Conservation (phyloP, 257 asterid genomes). For the Forsythia viridissima region DNA sequence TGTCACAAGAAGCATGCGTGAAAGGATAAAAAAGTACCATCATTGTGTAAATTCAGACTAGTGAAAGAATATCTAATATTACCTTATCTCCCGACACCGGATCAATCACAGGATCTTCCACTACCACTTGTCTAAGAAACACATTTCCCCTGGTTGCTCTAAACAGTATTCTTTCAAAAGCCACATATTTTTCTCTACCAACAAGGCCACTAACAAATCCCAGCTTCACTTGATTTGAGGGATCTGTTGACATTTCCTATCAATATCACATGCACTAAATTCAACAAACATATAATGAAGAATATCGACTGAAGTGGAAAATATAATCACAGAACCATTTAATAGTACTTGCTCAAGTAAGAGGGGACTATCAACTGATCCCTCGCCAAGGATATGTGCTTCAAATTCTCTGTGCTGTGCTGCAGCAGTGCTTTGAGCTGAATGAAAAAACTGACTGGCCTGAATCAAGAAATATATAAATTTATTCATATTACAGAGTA, state of each 20-base stretch:
- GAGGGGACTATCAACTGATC: slow-evolving; percentile 63
- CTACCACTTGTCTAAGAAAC: slow-evolving; percentile 49
- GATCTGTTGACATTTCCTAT: slow-evolving; percentile 54
- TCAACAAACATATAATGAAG: neutral
- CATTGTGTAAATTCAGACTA: slow-evolving; percentile 1
- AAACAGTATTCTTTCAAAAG: slow-evolving; percentile 64
- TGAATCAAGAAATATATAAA: slow-evolving; percentile 28
- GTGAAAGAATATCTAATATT: slow-evolving; percentile 22
- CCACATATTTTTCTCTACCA: slow-evolving; percentile 52
- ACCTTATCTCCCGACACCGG: slow-evolving; percentile 62
- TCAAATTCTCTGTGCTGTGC: slow-evolving; percentile 51
- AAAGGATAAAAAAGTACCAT: neutral
- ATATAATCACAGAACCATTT: neutral
- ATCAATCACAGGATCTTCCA: slow-evolving; percentile 55
- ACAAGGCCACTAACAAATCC: slow-evolving; percentile 68
- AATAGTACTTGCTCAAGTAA: slow-evolving; percentile 59
- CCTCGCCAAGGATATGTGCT: slow-evolving; percentile 39
- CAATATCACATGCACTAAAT: slow-evolving; percentile 13
- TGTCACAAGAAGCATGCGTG: neutral
- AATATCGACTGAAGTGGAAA: neutral
- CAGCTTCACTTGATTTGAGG: slow-evolving; percentile 58
- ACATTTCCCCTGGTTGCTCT: slow-evolving; percentile 77
- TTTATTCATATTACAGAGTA: neutral
- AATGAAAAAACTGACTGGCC: slow-evolving; percentile 68
- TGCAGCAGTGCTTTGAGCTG: slow-evolving; percentile 51